phyloP scores from a whole-genome alignment of 192 early-diverging fungal genomes.

The Linnemannia exigua region DNA sequence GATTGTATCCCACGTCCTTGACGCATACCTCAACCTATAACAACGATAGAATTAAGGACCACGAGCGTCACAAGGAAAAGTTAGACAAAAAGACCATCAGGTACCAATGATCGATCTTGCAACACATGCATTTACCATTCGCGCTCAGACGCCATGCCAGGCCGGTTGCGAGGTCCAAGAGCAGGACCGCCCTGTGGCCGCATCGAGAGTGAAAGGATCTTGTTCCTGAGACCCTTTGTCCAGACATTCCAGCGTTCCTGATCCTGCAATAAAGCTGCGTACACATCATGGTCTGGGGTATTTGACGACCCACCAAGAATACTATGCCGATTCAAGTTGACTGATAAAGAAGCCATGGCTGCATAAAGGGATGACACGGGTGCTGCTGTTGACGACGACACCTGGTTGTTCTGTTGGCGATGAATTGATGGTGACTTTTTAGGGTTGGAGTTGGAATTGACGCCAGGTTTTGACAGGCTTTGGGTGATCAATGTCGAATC shows the following conservation, averaged over 20 bases:
- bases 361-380: not conserved
- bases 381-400: not conserved
- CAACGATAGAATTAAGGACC: not conserved
- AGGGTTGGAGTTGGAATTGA: not conserved
- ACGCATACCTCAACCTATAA: constrained; percentile 36
- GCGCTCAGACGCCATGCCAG: constrained; percentile 39
- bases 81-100: not conserved
- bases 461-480: not conserved
- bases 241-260: constrained; percentile 42
- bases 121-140: constrained; percentile 27
- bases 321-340: constrained; percentile 15
- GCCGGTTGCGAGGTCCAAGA: constrained; percentile 35
- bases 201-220: constrained; percentile 49
- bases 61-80: too few relatives aligned
- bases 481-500: constrained; percentile 14
- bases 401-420: not conserved
- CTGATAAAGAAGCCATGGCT: constrained; percentile 9
- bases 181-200: constrained; percentile 45
- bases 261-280: constrained; percentile 20
- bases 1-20: constrained; percentile 36
- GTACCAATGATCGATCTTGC: not conserved
- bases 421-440: not conserved
- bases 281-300: constrained; percentile 11
- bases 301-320: constrained; percentile 14
- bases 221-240: constrained; percentile 38